phyloP scores from a whole-genome alignment of 805 yeast species.

The Myxozyma mucilagina region DNA sequence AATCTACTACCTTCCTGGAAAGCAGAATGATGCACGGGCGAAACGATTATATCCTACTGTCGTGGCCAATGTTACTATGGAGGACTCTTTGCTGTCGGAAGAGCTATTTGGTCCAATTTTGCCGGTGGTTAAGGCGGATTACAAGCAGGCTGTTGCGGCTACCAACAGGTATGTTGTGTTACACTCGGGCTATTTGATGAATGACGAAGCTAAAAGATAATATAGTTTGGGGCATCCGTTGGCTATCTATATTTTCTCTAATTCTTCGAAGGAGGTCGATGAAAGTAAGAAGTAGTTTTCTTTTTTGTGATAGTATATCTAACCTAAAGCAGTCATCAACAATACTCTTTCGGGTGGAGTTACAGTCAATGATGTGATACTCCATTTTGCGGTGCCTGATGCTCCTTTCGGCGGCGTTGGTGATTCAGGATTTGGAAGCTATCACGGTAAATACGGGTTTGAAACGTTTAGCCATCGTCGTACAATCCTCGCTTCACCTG shows the following conservation, averaged over 20 bases:
- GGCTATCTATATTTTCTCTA: slow-evolving; percentile 68
- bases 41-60: slow-evolving; percentile 71
- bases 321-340: slow-evolving; percentile 34
- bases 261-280: slow-evolving; percentile 34
- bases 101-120: slow-evolving; percentile 86
- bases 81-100: slow-evolving; percentile 67
- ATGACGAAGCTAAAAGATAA: not conserved
- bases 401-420: slow-evolving; percentile 94
- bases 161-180: slow-evolving; percentile 45
- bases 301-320: not conserved
- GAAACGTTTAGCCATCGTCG: not conserved
- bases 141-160: slow-evolving; percentile 48
- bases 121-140: slow-evolving; percentile 63
- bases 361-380: slow-evolving; percentile 64
- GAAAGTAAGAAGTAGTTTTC: slow-evolving; percentile 52
- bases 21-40: slow-evolving; percentile 37
- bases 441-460: slow-evolving; percentile 53
- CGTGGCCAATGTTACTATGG: slow-evolving; percentile 57
- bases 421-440: slow-evolving; percentile 69
- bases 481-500: not conserved
- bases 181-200: slow-evolving; percentile 38
- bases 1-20: slow-evolving; percentile 34
- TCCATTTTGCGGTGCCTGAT: slow-evolving; percentile 64
- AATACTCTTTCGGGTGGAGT: slow-evolving; percentile 71
- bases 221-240: slow-evolving; percentile 53